phyloP scores from a whole-genome alignment of 2,329 filamentous ascomycete genomes.

The Lizonia empirigonia region DNA sequence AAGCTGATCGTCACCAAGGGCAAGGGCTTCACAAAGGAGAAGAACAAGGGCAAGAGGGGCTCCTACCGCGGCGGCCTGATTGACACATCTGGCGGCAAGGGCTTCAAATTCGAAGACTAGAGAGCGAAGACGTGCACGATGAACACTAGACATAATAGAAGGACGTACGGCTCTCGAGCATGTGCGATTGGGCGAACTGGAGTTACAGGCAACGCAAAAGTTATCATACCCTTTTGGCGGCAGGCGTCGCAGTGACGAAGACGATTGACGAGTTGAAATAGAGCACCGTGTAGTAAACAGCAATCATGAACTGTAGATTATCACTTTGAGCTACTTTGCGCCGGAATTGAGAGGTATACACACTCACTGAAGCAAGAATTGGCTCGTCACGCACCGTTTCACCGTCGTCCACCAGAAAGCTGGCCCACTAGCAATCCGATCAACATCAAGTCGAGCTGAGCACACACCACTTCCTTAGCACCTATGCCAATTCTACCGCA shows the following conservation, averaged over 20 bases:
- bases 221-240: slow-evolving; percentile 13
- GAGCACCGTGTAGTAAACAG: no score
- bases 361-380: no score
- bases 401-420: no score
- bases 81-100: slow-evolving; percentile 79
- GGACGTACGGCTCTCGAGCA: background rate
- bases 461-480: no score
- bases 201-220: slow-evolving; percentile 10
- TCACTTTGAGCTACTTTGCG: no score
- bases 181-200: slow-evolving; percentile 9
- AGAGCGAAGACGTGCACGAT: background rate
- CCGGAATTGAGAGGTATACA: no score
- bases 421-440: no score
- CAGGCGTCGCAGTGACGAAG: background rate
- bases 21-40: slow-evolving; percentile 99
- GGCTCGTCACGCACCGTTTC: no score
- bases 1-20: slow-evolving; percentile 90
- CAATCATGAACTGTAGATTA: no score
- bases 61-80: slow-evolving; percentile 89
- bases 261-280: slow-evolving; percentile 4
- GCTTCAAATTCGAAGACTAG: slow-evolving; percentile 92
- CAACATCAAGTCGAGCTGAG: no score
- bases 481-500: no score
- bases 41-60: slow-evolving; percentile 85
- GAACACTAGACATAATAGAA: background rate